Base-by-base conservation (phyloP, 2,329 filamentous ascomycete genomes). In the Hymenoscyphus linearis region DNA sequence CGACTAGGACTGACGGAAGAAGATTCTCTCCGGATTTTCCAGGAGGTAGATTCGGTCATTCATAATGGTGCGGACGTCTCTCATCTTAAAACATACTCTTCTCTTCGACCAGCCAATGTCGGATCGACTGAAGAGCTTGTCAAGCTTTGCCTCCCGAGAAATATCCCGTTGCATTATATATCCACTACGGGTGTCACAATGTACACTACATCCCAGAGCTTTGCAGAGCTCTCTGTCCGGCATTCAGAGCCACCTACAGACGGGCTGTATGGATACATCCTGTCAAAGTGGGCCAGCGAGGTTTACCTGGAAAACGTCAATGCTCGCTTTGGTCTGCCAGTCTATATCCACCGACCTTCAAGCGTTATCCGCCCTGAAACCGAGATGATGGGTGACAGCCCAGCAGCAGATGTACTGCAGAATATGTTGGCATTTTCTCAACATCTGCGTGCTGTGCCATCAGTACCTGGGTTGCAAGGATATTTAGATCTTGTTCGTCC, bases 31-130 rank as follows among this genome's bases (percentile, higher is more conserved):
- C 14, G 34, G 34, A 36, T 13, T 36, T 36, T 36, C 34, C 34
- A 36, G 34, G 14, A 36, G 1, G 73, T 70, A 1, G 75, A 80
- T 65, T 67, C 79, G 4, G 78, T 87, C 53, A 79, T 88, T 31
- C 86, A 83, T 67, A 76, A 73, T 54, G 81, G 77, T 5, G 78
- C 79, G 9, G 73, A 76, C 14, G 69, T 70, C 13, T 74, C 68
- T 9, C 76, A 69, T 65, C 60, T 70, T 62, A 74, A 78, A 25
- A 65, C 66, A 1, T 80, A 78, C 64, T 27, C 63, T 7, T 65
- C 68, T 0, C 67, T 79, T 0, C 67, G 70, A 1, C 37, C 56
- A 0, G 54, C 67, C 35, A 80, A 80, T 60, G 65, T 78, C 2
- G 14, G 60, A 0, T 66, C 76, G 0, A 77, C 75, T 0, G 68